A percentile compares a stretch with the other conserved stretches of the same genome.
phyloP scores from a whole-genome alignment of 2,329 filamentous ascomycete species.

The Sphaerostilbella broomeana region DNA sequence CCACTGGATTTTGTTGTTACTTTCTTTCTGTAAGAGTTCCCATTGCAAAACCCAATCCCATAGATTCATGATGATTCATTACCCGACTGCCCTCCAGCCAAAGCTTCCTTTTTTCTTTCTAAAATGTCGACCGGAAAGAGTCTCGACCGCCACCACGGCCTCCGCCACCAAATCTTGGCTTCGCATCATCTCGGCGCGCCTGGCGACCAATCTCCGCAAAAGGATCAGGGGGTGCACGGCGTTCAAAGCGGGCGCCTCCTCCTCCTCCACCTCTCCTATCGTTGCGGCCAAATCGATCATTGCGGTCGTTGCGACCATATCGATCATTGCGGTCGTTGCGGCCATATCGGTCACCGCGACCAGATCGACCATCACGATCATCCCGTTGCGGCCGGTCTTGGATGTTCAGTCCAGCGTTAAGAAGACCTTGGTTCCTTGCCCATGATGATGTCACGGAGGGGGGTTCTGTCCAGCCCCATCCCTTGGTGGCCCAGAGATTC shows the following conservation, averaged over 20 bases:
- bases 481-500: conserved; percentile 45
- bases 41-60: no score
- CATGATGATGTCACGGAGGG: conserved; percentile 32
- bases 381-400: conserved; percentile 9
- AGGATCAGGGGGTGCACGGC: conserved; percentile 17
- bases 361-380: background rate
- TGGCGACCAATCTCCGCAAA: conserved; percentile 23
- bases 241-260: conserved; percentile 12
- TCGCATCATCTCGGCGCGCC: conserved; percentile 20
- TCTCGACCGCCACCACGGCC: conserved; percentile 17
- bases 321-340: conserved; percentile 6
- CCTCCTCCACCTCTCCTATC: conserved; percentile 13
- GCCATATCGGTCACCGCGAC: conserved; percentile 5
- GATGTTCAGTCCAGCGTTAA: conserved; percentile 31
- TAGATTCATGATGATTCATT: no score
- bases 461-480: conserved; percentile 45
- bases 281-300: background rate
- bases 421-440: conserved; percentile 28
- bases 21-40: no score
- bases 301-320: conserved; percentile 5
- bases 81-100: no score
- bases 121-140: conserved; percentile 12
- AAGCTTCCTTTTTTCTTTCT: conserved; percentile 1
- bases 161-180: conserved; percentile 15
- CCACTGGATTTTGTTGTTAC: no score